phyloP scores from a whole-genome alignment of 2,329 filamentous ascomycete genomes.

The Arthrinium puccinioides region DNA sequence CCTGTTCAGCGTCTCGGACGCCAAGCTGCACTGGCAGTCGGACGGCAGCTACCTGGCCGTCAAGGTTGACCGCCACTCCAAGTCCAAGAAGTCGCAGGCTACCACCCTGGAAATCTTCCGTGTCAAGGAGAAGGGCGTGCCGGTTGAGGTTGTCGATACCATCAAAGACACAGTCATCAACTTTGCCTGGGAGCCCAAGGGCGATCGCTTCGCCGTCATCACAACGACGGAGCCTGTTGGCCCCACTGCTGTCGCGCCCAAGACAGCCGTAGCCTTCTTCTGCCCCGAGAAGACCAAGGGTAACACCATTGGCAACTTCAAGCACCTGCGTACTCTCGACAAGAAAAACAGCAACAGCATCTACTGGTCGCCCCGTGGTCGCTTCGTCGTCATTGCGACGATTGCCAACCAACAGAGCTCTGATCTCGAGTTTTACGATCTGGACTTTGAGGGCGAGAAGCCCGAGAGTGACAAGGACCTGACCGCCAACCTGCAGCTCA shows the following conservation, averaged over 20 bases:
- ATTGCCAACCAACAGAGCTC: constrained; percentile 89
- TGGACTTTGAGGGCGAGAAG: constrained; percentile 97
- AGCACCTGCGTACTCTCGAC: constrained; percentile 87
- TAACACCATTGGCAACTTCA: constrained; percentile 79
- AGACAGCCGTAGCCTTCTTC: constrained; percentile 94
- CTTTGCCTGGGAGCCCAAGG: constrained; percentile 98
- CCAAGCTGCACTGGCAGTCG: constrained; percentile 98
- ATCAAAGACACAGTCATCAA: constrained; percentile 99
- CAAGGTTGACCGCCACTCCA: constrained; percentile 97
- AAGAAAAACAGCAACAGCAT: constrained; percentile 99
- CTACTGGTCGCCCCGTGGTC: constrained; percentile 95
- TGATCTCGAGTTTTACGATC: constrained; percentile 94
- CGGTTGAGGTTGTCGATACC: constrained; percentile 93
- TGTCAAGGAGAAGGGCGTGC: constrained; percentile 92
- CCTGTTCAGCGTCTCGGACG: constrained; percentile 95
- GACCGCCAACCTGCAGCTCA: constrained; percentile 87
- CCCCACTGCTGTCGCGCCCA: constrained; percentile 76
- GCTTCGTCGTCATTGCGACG: constrained; percentile 91
- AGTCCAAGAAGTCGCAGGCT: constrained; percentile 96
- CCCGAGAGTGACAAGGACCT: constrained; percentile 89
- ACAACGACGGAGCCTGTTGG: constrained; percentile 79
- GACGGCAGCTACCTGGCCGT: constrained; percentile 91
- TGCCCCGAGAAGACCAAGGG: constrained; percentile 92
- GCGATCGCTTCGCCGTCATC: constrained; percentile 94
- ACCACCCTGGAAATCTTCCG: constrained; percentile 99